These are phyloP conservation scores for Fraxinus platypoda DNA, from an alignment of 305 asterid species.

Conservation along the genomic window DNA sequence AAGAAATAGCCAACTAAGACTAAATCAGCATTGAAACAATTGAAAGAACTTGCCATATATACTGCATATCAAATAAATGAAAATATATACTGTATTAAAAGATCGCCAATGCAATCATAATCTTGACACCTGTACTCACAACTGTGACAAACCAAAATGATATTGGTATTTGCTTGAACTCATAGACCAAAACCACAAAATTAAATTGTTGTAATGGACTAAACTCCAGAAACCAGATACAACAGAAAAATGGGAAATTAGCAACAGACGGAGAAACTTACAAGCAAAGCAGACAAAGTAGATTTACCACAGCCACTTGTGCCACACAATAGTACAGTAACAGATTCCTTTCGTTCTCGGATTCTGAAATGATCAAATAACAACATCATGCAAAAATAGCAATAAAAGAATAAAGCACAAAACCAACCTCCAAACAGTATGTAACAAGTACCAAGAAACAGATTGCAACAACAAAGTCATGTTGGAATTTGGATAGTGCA, in stretches of 20 bases:
- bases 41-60: background rate
- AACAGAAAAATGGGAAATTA: background rate
- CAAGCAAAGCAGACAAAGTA: conserved; percentile 34
- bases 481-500: background rate
- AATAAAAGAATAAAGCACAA: background rate
- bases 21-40: background rate
- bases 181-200: background rate
- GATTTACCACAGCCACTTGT: conserved; percentile 38
- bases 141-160: background rate
- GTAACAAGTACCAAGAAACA: background rate
- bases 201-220: background rate
- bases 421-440: background rate
- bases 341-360: conserved; percentile 34
- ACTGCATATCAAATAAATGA: background rate
- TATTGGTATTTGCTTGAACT: background rate
- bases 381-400: background rate
- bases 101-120: background rate
- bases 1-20: background rate
- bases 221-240: background rate
- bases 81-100: background rate
- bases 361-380: conserved; percentile 17
- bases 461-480: background rate
- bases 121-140: background rate
- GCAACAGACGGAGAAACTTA: background rate
- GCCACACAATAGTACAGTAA: conserved; percentile 31